phyloP scores from a whole-genome alignment of 2,329 filamentous ascomycete species.

The Aspergillus brasiliensis region DNA sequence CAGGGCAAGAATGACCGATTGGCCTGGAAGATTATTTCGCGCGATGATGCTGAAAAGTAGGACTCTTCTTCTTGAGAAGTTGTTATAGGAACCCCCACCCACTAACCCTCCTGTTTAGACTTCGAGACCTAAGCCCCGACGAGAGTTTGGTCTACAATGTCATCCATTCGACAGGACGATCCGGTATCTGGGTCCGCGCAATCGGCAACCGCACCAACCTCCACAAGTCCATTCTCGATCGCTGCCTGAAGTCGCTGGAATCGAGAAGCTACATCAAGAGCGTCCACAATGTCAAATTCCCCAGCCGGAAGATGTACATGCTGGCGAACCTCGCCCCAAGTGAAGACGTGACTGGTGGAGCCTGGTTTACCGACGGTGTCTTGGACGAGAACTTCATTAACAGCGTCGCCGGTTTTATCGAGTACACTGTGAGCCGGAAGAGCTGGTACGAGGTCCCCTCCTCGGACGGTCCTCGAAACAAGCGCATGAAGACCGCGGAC shows the following conservation, averaged over 20 bases:
- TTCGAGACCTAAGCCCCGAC: conserved; percentile 58
- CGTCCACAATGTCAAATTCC: conserved; percentile 89
- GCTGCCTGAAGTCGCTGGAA: conserved; percentile 81
- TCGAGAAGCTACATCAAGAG: conserved; percentile 78
- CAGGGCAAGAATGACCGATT: conserved; percentile 46
- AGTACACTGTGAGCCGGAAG: conserved; percentile 69
- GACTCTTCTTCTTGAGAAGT: background rate
- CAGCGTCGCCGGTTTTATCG: conserved; percentile 71
- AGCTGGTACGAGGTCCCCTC: conserved; percentile 65
- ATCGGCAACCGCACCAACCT: conserved; percentile 79
- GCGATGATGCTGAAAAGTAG: conserved; percentile 53
- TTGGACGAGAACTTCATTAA: conserved; percentile 88
- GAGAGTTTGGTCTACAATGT: conserved; percentile 85
- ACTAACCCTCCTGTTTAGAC: conserved; percentile 26
- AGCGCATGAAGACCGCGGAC: conserved; percentile 42
- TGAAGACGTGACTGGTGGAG: conserved; percentile 87
- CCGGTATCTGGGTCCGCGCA: conserved; percentile 88
- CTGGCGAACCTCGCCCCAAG: conserved; percentile 79
- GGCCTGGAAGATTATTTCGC: conserved; percentile 52
- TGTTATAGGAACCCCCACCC: conserved; percentile 12
- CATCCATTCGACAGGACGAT: conserved; percentile 81
- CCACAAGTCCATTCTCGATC: conserved; percentile 79
- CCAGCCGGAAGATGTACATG: conserved; percentile 95
- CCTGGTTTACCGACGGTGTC: conserved; percentile 91
- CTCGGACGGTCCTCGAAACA: conserved; percentile 43